phyloP scores from a whole-genome alignment of 805 yeast species.

The Scheffersomyces spartinae region DNA sequence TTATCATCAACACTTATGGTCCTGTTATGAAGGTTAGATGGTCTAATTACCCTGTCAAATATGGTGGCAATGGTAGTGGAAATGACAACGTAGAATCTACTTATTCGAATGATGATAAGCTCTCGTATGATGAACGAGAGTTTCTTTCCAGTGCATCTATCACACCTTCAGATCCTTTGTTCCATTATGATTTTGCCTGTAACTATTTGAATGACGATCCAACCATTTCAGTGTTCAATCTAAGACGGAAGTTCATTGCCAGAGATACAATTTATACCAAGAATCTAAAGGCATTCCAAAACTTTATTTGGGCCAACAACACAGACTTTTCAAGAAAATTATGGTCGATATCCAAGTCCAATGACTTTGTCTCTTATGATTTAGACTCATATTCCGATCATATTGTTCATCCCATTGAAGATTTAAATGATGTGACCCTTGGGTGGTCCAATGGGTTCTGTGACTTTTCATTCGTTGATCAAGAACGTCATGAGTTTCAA shows the following conservation, averaged over 20 bases:
- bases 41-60: constrained; percentile 21
- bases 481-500: constrained; percentile 34
- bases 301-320: constrained; percentile 30
- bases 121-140: constrained; percentile 10
- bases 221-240: constrained; percentile 55
- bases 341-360: constrained; percentile 31
- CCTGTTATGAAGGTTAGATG: constrained; percentile 73
- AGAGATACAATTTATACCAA: no score
- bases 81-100: not conserved
- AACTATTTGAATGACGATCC: constrained; percentile 67
- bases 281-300: constrained; percentile 30
- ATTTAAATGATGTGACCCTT: constrained; percentile 37
- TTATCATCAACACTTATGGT: constrained; percentile 60
- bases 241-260: constrained; percentile 66
- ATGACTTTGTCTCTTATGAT: constrained; percentile 24
- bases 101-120: constrained; percentile 25
- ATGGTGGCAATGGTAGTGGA: not conserved
- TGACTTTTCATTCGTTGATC: constrained; percentile 41
- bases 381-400: constrained; percentile 12
- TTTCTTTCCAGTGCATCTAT: constrained; percentile 4
- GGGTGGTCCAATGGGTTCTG: constrained; percentile 48
- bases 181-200: constrained; percentile 59
- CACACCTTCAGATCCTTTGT: constrained; percentile 21
- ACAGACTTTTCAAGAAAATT: constrained; percentile 11
- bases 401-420: constrained; percentile 31